Conservation (phyloP, 2,329 filamentous ascomycete genomes). For the Ophiostoma sp. region DNA sequence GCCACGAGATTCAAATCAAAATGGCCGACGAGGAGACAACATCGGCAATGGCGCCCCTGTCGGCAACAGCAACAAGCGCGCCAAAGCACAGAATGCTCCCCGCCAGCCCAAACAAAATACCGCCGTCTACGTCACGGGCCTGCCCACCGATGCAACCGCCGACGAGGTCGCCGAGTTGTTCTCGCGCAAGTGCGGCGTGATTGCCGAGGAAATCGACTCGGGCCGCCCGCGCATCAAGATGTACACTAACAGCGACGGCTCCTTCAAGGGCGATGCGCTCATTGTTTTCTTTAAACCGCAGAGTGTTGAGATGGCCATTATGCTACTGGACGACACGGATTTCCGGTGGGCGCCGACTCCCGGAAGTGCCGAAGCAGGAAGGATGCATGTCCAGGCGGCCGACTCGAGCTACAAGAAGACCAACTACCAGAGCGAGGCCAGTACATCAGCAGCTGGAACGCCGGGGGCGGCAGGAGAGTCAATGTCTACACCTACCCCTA, state of each 20-base stretch:
- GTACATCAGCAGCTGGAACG: conserved; percentile 25
- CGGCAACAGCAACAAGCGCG: conserved; percentile 25
- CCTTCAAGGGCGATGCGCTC: conserved; percentile 91
- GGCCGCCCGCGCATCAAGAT: conserved; percentile 88
- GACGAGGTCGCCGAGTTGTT: conserved; percentile 84
- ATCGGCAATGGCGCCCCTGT: conserved; percentile 6
- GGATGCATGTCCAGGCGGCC: conserved; percentile 79
- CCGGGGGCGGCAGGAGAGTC: conserved; percentile 26
- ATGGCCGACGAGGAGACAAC: conserved; percentile 12
- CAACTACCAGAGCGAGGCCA: conserved; percentile 58
- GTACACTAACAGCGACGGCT: conserved; percentile 77
- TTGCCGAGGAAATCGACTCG: conserved; percentile 91
- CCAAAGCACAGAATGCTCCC: conserved; percentile 39
- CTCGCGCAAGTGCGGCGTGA: conserved; percentile 80
- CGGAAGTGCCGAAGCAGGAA: conserved; percentile 47
- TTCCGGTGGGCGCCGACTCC: conserved; percentile 64
- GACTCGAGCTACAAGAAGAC: conserved; percentile 91
- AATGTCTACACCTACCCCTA: background rate
- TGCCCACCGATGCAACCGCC: conserved; percentile 75
- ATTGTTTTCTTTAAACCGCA: conserved; percentile 94
- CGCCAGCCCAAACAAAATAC: conserved; percentile 69
- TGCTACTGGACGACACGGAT: conserved; percentile 76
- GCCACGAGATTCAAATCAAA: conserved; percentile 18
- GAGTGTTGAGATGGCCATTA: conserved; percentile 83
- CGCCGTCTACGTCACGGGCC: conserved; percentile 85